Evolutionary conservation across 176 grass and related monocot genomes (phyloP), one percentile per base, ranked within the genome.

Genomic region (Dactylis glomerata): DNA sequence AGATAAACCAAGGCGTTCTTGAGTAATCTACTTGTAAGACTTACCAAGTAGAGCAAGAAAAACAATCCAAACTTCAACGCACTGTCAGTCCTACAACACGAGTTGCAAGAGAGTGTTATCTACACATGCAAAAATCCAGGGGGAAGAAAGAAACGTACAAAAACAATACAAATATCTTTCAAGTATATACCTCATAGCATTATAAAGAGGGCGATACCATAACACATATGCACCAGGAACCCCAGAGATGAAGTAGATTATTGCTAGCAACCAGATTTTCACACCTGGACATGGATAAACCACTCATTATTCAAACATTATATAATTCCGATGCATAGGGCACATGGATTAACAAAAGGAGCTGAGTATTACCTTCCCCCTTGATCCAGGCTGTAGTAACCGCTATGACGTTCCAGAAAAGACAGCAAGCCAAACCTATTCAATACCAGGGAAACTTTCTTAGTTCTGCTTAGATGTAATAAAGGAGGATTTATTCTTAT

Each of bases 331-430:
- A 68, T 85, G 17, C 12, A 82, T 28, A 86, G 6, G 17, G 9
- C 16, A 84, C n/a, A 86, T 19, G 70, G 24, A 86, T 37, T 3
- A 15, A 10, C 42, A 83, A 61, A 81, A 83, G 27, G 36, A 27
- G 10, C 20, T 68, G 16, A 83, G 49, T 56, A 49, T 30, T 86
- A 95, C 97, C 97, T 94, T 91, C 93, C 27, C 93, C 93, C 88
- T 94, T 96, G 81, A 99, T 92, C 96, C 97, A 99, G 91, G 97
- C 97, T 77, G 91, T 58, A 81, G 97, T 94, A 87, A 99, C 93
- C 63, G 97, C 97, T 79, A 99, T 77, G 65, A 99, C 26, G 49
- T 99, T 99, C 97, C 97, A 99, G 85, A 92, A 89, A 41, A 99
- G 93, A 46, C 93, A 99, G 55, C 71, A 86, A 91, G 75, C 33